These are phyloP conservation scores for Cornus suecica DNA, from an alignment of 148 eudicot genomes.

Conservation along the genomic window DNA sequence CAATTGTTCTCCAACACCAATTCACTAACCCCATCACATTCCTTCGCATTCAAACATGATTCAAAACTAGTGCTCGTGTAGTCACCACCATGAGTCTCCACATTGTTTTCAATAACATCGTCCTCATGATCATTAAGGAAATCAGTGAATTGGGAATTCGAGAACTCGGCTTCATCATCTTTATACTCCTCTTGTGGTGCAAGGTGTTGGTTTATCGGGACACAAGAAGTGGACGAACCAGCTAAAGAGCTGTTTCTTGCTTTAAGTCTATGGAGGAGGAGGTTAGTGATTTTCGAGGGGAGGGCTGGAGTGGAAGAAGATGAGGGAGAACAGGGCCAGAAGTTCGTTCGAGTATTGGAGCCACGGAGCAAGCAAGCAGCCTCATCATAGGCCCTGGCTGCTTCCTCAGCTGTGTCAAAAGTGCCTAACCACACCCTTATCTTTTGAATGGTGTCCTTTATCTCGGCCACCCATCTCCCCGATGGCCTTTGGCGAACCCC, in stretches of 20 bases:
- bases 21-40: background rate
- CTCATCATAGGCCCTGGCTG: slow-evolving; percentile 21
- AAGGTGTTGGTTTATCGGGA: slow-evolving; percentile 10
- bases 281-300: slow-evolving; percentile 15
- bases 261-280: slow-evolving; percentile 15
- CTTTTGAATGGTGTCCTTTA: slow-evolving; percentile 16
- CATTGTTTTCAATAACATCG: background rate
- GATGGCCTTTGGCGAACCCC: slow-evolving; percentile 20
- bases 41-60: slow-evolving; percentile 11
- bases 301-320: slow-evolving; percentile 5
- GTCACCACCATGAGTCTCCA: background rate
- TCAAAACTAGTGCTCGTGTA: slow-evolving; percentile 2
- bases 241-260: background rate
- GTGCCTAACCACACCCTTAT: slow-evolving; percentile 21
- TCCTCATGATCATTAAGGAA: slow-evolving; percentile 35
- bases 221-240: background rate
- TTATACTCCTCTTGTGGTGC: slow-evolving; percentile 7
- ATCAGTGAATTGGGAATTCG: slow-evolving; percentile 32
- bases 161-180: slow-evolving; percentile 17
- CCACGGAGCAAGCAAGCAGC: slow-evolving; percentile 25
- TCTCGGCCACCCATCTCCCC: slow-evolving; percentile 21
- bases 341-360: slow-evolving; percentile 14
- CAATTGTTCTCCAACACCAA: slow-evolving; percentile 1
- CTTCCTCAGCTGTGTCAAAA: slow-evolving; percentile 19
- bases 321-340: slow-evolving; percentile 13